Base-by-base conservation (phyloP, 495 filamentous ascomycete genomes). In the Penicillium tannophilum region DNA sequence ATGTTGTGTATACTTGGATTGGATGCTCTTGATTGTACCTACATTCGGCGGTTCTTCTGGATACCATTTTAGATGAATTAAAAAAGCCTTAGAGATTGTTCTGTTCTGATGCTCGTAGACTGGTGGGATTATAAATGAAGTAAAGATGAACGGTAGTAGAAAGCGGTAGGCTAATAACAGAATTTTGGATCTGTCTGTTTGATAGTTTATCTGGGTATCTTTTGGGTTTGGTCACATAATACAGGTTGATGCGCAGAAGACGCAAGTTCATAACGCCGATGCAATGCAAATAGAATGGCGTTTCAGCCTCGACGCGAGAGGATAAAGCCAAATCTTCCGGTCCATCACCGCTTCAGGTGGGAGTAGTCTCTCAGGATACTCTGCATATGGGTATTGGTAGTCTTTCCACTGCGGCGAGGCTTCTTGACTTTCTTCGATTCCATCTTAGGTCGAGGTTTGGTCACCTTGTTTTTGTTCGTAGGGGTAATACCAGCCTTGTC, bases 351-450 rank as follows among this genome's bases (percentile, higher is more conserved):
- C 69, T 84, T 85, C 59, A 82, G 71, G 71, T 88, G 82, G 31
- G 86, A 88, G 60, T 92, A 95, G 67, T 97, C 92, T 75, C 89
- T 87, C 58, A 98, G 76, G 46, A 98, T 84, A 61, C 89, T 86
- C 65, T 80, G 82, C 94, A 98, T 96, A 70, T 98, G 94, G 33
- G 84, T 87, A 68, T 98, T 98, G 48, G 92, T 97, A 42, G 88
- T 88, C 81, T 92, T 95, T 26, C 89, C 90, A 56, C 87, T 86
- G 60, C 84, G 86, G 52, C 90, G 81, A 45, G 85, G 76, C 50
- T 90, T 88, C 62, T 82, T 82, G 46, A 79, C 80, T 64, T 88
- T 88, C 61, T 83, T 83, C 43, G 80, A 73, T 59, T 85, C 83
- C 50, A 78, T 66, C 58, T 82, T 82, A n/a, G 81, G 73, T 44